Conservation (phyloP, 257 asterid species). For the Linderniella brevidens region DNA sequence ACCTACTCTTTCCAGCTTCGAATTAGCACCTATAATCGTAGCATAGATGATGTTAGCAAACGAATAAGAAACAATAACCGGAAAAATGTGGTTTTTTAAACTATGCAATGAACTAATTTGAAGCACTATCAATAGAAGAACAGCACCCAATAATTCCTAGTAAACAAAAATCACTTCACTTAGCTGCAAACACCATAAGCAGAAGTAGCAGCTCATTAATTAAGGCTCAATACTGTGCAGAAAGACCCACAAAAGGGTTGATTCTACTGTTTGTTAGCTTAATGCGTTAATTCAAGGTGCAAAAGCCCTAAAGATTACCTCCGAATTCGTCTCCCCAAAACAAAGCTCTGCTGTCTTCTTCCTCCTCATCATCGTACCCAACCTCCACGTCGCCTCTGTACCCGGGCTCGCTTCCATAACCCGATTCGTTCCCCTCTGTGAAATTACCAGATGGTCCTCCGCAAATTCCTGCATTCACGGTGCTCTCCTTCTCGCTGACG, state of each 20-base stretch:
- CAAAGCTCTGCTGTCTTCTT: slow-evolving; percentile 49
- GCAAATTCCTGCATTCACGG: slow-evolving; percentile 35
- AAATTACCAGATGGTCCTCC: slow-evolving; percentile 46
- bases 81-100: slow-evolving; percentile 1
- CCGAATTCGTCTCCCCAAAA: slow-evolving; percentile 83
- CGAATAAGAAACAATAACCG: slow-evolving; percentile 12
- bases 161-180: not conserved
- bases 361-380: slow-evolving; percentile 81
- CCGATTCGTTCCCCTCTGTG: slow-evolving; percentile 58
- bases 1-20: slow-evolving; percentile 48
- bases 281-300: slow-evolving; percentile 2
- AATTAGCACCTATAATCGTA: slow-evolving; percentile 26
- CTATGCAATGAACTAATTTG: not conserved
- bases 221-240: not conserved
- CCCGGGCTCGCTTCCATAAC: slow-evolving; percentile 96
- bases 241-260: not conserved
- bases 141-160: not conserved
- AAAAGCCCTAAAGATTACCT: slow-evolving; percentile 27
- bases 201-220: too few relatives aligned
- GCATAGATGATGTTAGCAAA: too few relatives aligned
- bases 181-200: too few relatives aligned
- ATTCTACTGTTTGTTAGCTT: not conserved
- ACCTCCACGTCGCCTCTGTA: slow-evolving; percentile 80
- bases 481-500: slow-evolving; percentile 50
- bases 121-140: not conserved